These are phyloP conservation scores for Quercus phellos DNA, from an alignment of 331 rosid genomes.

Conservation along the genomic window DNA sequence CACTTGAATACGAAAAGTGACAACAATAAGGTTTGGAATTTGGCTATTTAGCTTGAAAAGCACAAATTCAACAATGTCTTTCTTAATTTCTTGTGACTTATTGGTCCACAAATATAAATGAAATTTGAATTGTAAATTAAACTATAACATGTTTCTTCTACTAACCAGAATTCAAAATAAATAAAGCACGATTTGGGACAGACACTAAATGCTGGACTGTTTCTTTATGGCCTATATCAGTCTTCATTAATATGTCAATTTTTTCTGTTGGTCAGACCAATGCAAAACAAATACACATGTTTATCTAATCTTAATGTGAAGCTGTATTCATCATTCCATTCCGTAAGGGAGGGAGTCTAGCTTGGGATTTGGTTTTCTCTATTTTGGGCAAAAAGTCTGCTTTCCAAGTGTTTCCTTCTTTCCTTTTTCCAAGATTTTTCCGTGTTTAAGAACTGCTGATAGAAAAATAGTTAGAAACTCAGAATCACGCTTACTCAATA, in stretches of 20 bases:
- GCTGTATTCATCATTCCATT: not conserved
- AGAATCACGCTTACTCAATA: not conserved
- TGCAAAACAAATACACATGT: not conserved
- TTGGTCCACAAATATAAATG: too few species aligned
- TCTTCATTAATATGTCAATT: not conserved
- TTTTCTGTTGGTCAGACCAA: not conserved
- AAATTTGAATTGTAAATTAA: too few species aligned
- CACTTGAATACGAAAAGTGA: not conserved
- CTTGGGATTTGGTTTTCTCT: not conserved
- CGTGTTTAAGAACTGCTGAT: not conserved
- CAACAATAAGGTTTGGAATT: not conserved
- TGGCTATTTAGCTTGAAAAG: not conserved
- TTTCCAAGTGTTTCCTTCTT: not conserved
- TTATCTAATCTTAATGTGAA: not conserved
- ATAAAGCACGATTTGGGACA: not conserved
- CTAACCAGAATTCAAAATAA: too few species aligned
- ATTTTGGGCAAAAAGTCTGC: not conserved
- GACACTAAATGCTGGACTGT: not conserved
- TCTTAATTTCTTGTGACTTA: too few species aligned
- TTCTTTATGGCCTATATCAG: not conserved
- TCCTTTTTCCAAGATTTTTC: not conserved
- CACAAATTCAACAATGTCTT: not conserved
- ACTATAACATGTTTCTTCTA: too few species aligned
- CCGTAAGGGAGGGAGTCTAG: not conserved
- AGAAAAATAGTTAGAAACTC: not conserved